phyloP scores from a whole-genome alignment of 2,329 filamentous ascomycete species.

The Rutstroemia sydowiana region DNA sequence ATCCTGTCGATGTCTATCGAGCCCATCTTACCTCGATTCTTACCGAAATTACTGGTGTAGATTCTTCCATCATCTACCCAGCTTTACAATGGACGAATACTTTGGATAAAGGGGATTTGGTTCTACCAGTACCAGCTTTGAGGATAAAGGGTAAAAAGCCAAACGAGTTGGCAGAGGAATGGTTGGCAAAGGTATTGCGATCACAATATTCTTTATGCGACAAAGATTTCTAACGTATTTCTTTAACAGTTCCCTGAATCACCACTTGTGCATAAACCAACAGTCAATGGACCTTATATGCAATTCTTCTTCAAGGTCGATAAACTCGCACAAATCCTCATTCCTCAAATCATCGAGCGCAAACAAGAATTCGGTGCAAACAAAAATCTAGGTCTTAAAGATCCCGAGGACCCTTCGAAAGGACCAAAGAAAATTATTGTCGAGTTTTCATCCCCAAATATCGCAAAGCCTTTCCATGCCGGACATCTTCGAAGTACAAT shows the following conservation, averaged over 20 bases:
- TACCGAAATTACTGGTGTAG: conserved; percentile 61
- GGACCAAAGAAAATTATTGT: conserved; percentile 52
- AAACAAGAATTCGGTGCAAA: conserved; percentile 58
- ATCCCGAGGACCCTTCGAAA: conserved; percentile 49
- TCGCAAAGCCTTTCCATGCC: conserved; percentile 75
- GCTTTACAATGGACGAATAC: conserved; percentile 71
- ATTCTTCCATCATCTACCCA: conserved; percentile 63
- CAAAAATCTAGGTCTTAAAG: conserved; percentile 49
- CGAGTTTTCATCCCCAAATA: conserved; percentile 81
- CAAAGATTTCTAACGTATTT: conserved; percentile 10
- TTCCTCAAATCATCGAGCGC: conserved; percentile 61
- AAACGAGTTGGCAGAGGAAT: conserved; percentile 52
- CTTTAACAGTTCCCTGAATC: conserved; percentile 57
- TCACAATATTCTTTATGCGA: background rate
- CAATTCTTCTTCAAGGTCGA: conserved; percentile 74
- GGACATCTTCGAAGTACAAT: conserved; percentile 71
- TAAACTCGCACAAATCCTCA: conserved; percentile 55
- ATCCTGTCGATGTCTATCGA: conserved; percentile 74
- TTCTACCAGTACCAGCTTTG: conserved; percentile 72
- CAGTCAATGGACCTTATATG: conserved; percentile 60
- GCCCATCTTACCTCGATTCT: conserved; percentile 67
- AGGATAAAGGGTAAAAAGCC: conserved; percentile 67
- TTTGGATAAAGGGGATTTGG: conserved; percentile 76
- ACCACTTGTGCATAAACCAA: conserved; percentile 64
- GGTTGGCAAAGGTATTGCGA: conserved; percentile 47